phyloP scores from a whole-genome alignment of 441 rosid genomes.

The Arabidopsis hybrid region DNA sequence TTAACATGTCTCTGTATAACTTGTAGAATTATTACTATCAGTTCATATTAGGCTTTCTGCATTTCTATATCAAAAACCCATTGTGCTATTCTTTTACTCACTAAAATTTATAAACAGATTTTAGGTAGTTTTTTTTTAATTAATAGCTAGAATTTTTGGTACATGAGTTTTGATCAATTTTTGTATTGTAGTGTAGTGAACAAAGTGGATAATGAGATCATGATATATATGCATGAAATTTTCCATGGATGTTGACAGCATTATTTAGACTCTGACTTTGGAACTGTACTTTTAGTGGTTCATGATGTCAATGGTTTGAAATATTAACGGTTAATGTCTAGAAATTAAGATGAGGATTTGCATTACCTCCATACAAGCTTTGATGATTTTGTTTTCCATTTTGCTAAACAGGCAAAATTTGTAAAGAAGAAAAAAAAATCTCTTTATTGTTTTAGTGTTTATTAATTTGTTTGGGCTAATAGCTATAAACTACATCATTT shows the following conservation, averaged over 20 bases:
- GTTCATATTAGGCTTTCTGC: too few species aligned
- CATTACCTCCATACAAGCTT: background rate
- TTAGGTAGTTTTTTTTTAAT: too few species aligned
- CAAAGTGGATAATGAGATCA: background rate
- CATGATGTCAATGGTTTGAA: background rate
- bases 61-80: background rate
- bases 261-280: background rate
- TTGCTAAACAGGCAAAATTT: background rate
- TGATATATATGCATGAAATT: background rate
- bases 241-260: constrained; percentile 15
- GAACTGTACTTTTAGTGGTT: constrained; percentile 1
- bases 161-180: background rate
- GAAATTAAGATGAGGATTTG: background rate
- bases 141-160: background rate
- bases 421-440: too few species aligned
- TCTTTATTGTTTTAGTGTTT: background rate
- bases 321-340: background rate
- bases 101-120: background rate
- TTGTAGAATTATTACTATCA: too few species aligned
- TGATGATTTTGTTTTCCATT: background rate
- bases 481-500: too few species aligned
- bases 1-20: too few species aligned
- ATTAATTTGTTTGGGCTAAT: background rate
- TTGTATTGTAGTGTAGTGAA: background rate
- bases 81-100: constrained; percentile 2